phyloP scores from a whole-genome alignment of 2,329 filamentous ascomycete species.

The Arthrobotrys pseudoclavata region DNA sequence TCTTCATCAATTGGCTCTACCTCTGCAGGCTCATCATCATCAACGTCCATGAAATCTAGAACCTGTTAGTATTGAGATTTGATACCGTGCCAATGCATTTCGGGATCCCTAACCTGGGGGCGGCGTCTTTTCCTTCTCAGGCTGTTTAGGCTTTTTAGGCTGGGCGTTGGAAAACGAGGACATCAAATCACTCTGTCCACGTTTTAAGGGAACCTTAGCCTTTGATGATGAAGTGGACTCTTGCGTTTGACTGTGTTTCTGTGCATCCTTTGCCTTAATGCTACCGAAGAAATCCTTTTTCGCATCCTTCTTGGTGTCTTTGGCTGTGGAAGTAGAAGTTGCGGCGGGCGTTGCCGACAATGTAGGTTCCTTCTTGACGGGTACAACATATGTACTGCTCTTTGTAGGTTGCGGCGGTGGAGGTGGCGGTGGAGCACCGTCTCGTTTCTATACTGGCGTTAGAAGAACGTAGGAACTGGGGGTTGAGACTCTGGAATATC shows the following conservation, averaged over 20 bases:
- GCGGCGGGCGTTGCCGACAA: background rate
- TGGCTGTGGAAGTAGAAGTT: slow-evolving; percentile 20
- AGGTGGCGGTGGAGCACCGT: slow-evolving; percentile 67
- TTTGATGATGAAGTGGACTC: slow-evolving; percentile 38
- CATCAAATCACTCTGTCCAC: slow-evolving; percentile 59
- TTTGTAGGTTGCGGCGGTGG: slow-evolving; percentile 61
- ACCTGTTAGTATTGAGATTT: slow-evolving; percentile 1
- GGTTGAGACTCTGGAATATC: background rate
- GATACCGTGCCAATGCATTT: background rate
- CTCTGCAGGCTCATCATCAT: slow-evolving; percentile 72
- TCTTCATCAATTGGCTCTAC: slow-evolving; percentile 69
- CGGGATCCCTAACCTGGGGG: slow-evolving; percentile 33
- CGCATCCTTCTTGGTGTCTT: slow-evolving; percentile 46
- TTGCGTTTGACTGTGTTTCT: slow-evolving; percentile 23
- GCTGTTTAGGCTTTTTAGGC: slow-evolving; percentile 65
- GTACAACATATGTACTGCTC: slow-evolving; percentile 58
- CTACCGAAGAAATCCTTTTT: slow-evolving; percentile 50
- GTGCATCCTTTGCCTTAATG: slow-evolving; percentile 42
- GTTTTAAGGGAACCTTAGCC: slow-evolving; percentile 45
- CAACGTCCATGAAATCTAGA: slow-evolving; percentile 59
- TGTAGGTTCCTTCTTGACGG: slow-evolving; percentile 52
- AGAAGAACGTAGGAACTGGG: background rate
- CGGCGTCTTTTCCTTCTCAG: slow-evolving; percentile 63
- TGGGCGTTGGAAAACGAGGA: slow-evolving; percentile 57
- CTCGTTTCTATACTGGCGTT: slow-evolving; percentile 67